Base-by-base conservation (phyloP, 1,284 basidiomycete species). In the Tausonia pullulans region DNA sequence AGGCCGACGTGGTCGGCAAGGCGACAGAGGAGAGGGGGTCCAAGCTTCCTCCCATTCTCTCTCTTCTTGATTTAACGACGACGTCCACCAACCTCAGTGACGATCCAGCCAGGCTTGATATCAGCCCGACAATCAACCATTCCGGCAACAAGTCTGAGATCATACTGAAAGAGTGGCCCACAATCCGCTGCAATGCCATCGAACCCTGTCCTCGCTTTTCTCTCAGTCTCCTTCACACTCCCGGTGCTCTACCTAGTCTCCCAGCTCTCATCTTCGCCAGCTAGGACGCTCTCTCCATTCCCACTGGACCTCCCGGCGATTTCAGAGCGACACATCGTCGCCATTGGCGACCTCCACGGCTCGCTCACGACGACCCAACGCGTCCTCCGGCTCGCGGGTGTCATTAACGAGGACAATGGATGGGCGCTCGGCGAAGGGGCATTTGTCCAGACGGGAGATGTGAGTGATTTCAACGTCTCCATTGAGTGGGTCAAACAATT, bases 381-480 rank as follows among this genome's bases (percentile, higher is more conserved):
- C 3, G 64, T 62, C 5, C 54, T 66, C 3, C 40, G 61, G 39
- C 58, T 66, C 60, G 64, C 60, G 14, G 64, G 64, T 0, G 64
- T 66, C 8, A 66, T 66, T n/a, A 48, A 57, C 5, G 52, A 43
- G 3, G 46, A 44, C n/a, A 60, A 54, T 27, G 52, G 53, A 45
- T 65, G 64, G 64, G 27, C 53, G 5, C 40, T 61, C 2, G 60
- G 54, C 48, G 16, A 46, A 3, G 64, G 60, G 5, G 46, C 39
- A 27, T 49, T 65, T 41, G 55, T 58, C 58, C 73, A 74, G 71
- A 71, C 71, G 27, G 73, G 73, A n/a, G 73, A 74, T 62, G 73
- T 73, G 27, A 27, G 27, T 27, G 27, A 2, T 27, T 27, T 27
- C 27, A 27, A 27, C 27, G 27, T 27, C 27, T 27, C 27, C 52